Percentiles rank a stretch among this genome's conserved stretches.
Conservation (phyloP, 2,329 filamentous ascomycete species). For the Lasiodiplodia gonubiensis region DNA sequence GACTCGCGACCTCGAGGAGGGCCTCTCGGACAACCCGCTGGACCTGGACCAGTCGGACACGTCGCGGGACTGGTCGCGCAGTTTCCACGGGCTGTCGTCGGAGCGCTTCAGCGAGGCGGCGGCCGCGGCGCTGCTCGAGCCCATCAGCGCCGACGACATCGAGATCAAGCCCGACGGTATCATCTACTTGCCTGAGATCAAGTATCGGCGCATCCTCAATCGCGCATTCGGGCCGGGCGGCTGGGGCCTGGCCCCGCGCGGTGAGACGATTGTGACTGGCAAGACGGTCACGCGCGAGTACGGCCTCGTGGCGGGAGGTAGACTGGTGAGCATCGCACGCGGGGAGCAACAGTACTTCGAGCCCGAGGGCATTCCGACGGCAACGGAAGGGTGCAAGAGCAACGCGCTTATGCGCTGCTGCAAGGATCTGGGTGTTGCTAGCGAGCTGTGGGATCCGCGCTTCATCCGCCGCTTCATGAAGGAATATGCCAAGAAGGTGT, state of each 20-base stretch:
- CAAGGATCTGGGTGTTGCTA: constrained; percentile 94
- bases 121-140: constrained; percentile 69
- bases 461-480: constrained; percentile 86
- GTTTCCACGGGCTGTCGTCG: constrained; percentile 78
- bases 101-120: constrained; percentile 74
- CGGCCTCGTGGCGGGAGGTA: constrained; percentile 83
- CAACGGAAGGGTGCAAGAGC: constrained; percentile 95
- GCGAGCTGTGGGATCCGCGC: constrained; percentile 93
- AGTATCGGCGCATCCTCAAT: constrained; percentile 91
- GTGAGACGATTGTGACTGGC: constrained; percentile 83
- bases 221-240: constrained; percentile 90
- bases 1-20: constrained; percentile 53
- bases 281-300: constrained; percentile 88
- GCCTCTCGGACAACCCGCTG: constrained; percentile 55
- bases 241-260: constrained; percentile 90
- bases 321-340: constrained; percentile 84
- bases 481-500: constrained; percentile 75
- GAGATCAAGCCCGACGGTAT: constrained; percentile 99
- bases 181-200: constrained; percentile 95
- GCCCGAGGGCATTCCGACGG: constrained; percentile 87
- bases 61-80: constrained; percentile 77
- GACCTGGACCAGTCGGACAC: constrained; percentile 49
- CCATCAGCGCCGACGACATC: constrained; percentile 74
- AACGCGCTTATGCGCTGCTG: constrained; percentile 98
- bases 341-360: constrained; percentile 95